Conservation (phyloP, 805 yeast genomes). For the Lipomyces mesembrius region DNA sequence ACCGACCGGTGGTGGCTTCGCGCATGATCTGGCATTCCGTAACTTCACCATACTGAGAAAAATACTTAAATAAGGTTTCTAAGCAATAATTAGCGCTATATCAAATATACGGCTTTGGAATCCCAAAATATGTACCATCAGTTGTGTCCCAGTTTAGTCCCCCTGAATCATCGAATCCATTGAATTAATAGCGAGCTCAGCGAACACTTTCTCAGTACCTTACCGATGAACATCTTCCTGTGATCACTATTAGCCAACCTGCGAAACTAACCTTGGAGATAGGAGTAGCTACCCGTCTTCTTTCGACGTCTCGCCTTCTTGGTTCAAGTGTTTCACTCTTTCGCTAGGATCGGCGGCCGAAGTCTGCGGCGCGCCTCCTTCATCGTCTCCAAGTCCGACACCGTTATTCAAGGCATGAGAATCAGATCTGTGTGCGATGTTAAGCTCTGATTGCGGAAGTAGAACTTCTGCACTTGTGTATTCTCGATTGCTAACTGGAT, state of each 20-base stretch:
- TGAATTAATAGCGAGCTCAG: slow-evolving; percentile 39
- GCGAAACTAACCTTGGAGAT: slow-evolving; percentile 45
- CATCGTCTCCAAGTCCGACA: slow-evolving; percentile 46
- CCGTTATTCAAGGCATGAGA: slow-evolving; percentile 42
- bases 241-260: not conserved
- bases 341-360: slow-evolving; percentile 41
- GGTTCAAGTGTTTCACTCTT: not conserved
- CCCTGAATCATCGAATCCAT: slow-evolving; percentile 67
- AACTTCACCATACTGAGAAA: slow-evolving; percentile 86
- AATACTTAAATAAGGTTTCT: slow-evolving; percentile 78
- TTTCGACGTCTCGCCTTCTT: slow-evolving; percentile 15
- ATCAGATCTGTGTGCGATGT: slow-evolving; percentile 4
- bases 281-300: slow-evolving; percentile 34
- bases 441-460: not conserved
- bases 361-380: slow-evolving; percentile 27
- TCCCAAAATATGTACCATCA: slow-evolving; percentile 52
- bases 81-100: not conserved
- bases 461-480: not conserved
- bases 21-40: slow-evolving; percentile 90
- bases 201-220: not conserved
- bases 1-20: slow-evolving; percentile 80
- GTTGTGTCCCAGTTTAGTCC: slow-evolving; percentile 98
- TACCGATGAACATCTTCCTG: slow-evolving; percentile 41
- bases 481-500: not conserved
- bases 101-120: too few species aligned